phyloP scores from a whole-genome alignment of 2,329 filamentous ascomycete genomes.

The Talaromyces albobiverticillius region DNA sequence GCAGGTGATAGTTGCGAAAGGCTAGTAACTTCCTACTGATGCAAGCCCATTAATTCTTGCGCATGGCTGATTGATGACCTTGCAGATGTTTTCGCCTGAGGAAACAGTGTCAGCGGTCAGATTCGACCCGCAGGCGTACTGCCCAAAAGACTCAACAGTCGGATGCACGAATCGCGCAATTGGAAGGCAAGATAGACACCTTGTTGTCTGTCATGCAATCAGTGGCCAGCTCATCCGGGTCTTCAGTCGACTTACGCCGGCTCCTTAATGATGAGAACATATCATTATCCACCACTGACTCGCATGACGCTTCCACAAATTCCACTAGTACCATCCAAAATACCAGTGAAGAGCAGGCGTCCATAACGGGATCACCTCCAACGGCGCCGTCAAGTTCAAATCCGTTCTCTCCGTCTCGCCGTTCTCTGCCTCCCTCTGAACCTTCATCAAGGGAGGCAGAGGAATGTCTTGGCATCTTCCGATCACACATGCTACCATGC shows the following conservation, averaged over 20 bases:
- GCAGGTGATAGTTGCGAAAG: constrained; percentile 25
- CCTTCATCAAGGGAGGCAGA: constrained; percentile 17
- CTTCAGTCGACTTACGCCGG: not conserved
- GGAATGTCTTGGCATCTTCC: constrained; percentile 27
- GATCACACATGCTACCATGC: constrained; percentile 31
- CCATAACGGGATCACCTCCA: not conserved
- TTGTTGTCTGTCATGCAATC: constrained; percentile 32
- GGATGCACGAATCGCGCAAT: constrained; percentile 30
- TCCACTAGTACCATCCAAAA: not conserved
- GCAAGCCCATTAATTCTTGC: too few relatives aligned
- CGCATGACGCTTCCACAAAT: not conserved
- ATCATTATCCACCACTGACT: not conserved
- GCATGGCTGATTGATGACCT: constrained; percentile 10
- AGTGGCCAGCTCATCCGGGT: constrained; percentile 15
- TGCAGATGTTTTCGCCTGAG: constrained; percentile 35
- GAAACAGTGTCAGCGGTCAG: constrained; percentile 33
- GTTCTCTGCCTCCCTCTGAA: constrained; percentile 2
- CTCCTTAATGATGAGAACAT: constrained; percentile 10
- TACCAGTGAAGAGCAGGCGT: not conserved
- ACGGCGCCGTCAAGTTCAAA: not conserved
- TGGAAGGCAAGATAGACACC: constrained; percentile 34
- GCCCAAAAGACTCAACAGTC: constrained; percentile 24
- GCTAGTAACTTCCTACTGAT: constrained; percentile 15
- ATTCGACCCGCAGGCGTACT: constrained; percentile 31
- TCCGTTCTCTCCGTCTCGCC: not conserved